These are phyloP conservation scores for Saussurea involucrata DNA, from an alignment of 129 eudicot species.

Conservation along the genomic window DNA sequence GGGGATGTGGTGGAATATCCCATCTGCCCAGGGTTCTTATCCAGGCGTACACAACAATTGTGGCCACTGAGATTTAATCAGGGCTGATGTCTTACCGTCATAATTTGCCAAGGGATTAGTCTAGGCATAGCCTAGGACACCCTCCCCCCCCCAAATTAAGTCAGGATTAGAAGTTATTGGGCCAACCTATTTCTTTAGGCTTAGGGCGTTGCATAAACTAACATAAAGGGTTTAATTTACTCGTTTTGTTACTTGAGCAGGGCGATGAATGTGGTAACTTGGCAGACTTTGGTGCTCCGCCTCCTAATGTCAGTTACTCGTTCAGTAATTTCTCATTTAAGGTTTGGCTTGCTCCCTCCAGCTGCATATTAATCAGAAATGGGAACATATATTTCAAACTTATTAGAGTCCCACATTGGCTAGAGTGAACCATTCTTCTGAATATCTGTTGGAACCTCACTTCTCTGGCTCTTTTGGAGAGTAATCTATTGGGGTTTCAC, in stretches of 20 bases:
- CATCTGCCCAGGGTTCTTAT: too few relatives aligned
- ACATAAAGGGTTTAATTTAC: not conserved
- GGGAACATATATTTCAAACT: not conserved
- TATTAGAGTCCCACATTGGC: not conserved
- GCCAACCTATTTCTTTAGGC: too few relatives aligned
- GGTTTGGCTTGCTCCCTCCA: conserved; percentile 32
- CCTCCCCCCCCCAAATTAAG: too few relatives aligned
- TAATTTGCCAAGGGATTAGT: too few relatives aligned
- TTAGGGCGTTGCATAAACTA: too few relatives aligned
- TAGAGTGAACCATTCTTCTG: not conserved
- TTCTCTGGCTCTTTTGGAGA: not conserved
- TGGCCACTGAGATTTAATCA: too few relatives aligned
- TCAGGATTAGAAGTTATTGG: too few relatives aligned
- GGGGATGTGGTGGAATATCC: too few relatives aligned
- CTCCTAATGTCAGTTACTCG: conserved; percentile 58
- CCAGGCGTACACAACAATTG: too few relatives aligned
- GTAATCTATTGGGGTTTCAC: not conserved
- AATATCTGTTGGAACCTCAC: not conserved
- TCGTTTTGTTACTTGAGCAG: conserved; percentile 35
- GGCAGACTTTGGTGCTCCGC: conserved; percentile 58
- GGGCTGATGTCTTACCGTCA: too few relatives aligned
- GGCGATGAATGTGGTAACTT: conserved; percentile 75
- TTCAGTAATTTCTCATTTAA: conserved; percentile 96
- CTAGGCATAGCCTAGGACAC: too few relatives aligned
- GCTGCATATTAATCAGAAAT: not conserved